Evolutionary conservation across 2,329 filamentous ascomycete genomes (phyloP), one percentile per base, ranked within the genome.

Genomic region (Hymenoscyphus repandus): DNA sequence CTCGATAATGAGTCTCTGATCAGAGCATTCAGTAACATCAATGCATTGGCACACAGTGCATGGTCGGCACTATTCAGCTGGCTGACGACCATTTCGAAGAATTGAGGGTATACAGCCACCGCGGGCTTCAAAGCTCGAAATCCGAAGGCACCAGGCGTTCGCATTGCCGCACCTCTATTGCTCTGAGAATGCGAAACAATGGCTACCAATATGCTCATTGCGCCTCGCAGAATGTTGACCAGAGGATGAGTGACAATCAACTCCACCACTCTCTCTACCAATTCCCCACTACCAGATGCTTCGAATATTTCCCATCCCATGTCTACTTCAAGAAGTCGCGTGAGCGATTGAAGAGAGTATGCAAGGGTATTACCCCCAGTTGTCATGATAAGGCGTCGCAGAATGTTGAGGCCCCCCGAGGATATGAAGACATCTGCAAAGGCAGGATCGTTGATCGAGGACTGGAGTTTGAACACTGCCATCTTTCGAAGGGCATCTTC

Each of bases 381-480:
- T 58, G 82, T 81, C 76, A 97, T 83, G 57, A 93, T 90, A 48
- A 97, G 77, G 50, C 88, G 83, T 47, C 90, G 83, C 62, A 99
- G 74, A 59, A 92, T 83, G 59, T 83, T 78, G 58, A 97, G 77
- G 3, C 93, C 93, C 51, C 90, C 90, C 45, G 90, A 88, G 46
- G 86, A 83, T 55, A 97, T 95, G 73, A 99, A 99, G 62, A 95
- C 84, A 69, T 97, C 93, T 64, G 93, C 93, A 69, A 97, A 97
- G 45, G 90, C 87, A 22, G 92, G 92, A 71, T 99, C 93, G 67
- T 91, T 92, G 70, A 99, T 96, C 56, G 89, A 90, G 57, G 82
- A 86, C 71, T 99, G 93, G 58, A 99, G 82, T 74, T 96, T 96
- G 80, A 99, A 99, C 54, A 95, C 93, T 54, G 93, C 93, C 89